Base-by-base conservation (phyloP, 2,329 filamentous ascomycete species). In the Sordariomycetes sp. region DNA sequence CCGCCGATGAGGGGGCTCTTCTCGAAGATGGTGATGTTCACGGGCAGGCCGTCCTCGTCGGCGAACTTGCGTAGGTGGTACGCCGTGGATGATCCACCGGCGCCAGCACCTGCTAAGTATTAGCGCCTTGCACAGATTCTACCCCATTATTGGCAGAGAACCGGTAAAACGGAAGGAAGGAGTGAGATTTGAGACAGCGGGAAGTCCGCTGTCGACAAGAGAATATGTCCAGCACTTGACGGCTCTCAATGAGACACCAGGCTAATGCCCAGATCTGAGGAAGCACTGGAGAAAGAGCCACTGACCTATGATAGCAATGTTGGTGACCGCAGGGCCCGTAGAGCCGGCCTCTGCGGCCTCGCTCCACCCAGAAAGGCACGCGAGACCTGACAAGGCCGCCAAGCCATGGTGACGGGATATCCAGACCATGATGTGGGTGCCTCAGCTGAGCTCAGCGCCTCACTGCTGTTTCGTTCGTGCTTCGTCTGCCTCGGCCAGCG, bases 11-110 rank as follows among this genome's bases (percentile, higher is more conserved):
- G 89, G 35, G 76, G 70, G 18, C 83, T 85, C 64, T 86, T 87
- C 67, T 99, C 94, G 69, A 93, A 97, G 32, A 99, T 77, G 24
- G 91, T 96, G 65, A 97, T 87, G 63, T 96, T 88, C 60, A 93
- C 68, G 1, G 78, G 74, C 20, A 88, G 70, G 20, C 74, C 75
- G n/a, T 78, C 76, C 59, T 81, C 72, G 3, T 81, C 72, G 24
- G 89, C 87, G 69, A 86, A 92, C 66, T 87, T 82, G 46, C 80
- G 79, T 53, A 99, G 77, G 66, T 93, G 84, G 71, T 94, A 96
- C 0, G 94, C 92, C 2, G 91, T 78, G 1, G 92, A 96, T 4
- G 94, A 84, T 34, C 94, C 94, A 34, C 85, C 93, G 51, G 94
- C 87, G 53, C 94, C 94, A 64, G 93, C 93, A 61, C 94, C 93